phyloP scores from a whole-genome alignment of 2,329 filamentous ascomycete species.

The Xylariaceae sp. region DNA sequence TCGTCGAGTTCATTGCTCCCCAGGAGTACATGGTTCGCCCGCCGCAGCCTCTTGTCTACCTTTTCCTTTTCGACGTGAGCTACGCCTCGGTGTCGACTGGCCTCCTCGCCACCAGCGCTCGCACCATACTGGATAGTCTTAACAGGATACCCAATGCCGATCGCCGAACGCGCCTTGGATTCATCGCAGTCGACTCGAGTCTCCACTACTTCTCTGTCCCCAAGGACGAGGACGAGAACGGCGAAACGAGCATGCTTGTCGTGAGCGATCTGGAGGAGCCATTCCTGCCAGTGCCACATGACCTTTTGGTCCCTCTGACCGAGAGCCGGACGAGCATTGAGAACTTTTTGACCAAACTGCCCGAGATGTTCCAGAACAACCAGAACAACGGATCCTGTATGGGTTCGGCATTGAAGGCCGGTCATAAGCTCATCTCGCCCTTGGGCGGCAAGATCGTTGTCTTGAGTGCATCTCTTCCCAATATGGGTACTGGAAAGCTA shows the following conservation, averaged over 20 bases:
- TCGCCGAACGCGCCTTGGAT: slow-evolving; percentile 84
- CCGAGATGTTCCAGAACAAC: slow-evolving; percentile 95
- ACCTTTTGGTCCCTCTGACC: slow-evolving; percentile 82
- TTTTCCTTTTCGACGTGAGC: slow-evolving; percentile 94
- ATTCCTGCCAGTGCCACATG: slow-evolving; percentile 88
- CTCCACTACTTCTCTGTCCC: slow-evolving; percentile 96
- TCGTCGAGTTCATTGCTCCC: slow-evolving; percentile 94
- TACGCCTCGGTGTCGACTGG: slow-evolving; percentile 86
- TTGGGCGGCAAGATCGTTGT: slow-evolving; percentile 95
- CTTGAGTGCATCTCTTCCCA: slow-evolving; percentile 83
- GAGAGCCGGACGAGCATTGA: slow-evolving; percentile 91
- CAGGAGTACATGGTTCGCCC: slow-evolving; percentile 99
- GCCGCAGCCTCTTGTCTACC: slow-evolving; percentile 89
- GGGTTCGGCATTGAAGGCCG: slow-evolving; percentile 87
- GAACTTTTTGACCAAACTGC: slow-evolving; percentile 82
- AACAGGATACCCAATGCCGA: slow-evolving; percentile 98
- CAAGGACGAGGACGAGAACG: slow-evolving; percentile 78
- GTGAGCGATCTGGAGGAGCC: slow-evolving; percentile 94
- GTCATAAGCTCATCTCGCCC: slow-evolving; percentile 91
- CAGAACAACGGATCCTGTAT: slow-evolving; percentile 88
- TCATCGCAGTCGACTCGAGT: slow-evolving; percentile 91
- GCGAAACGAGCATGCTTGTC: slow-evolving; percentile 86
- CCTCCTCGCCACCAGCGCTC: slow-evolving; percentile 83
- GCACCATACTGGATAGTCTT: slow-evolving; percentile 91
- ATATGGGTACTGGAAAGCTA: slow-evolving; percentile 82